Evolutionary conservation across 2,329 filamentous ascomycete species (phyloP).

Genomic region (Cladophialophora bantiana): DNA sequence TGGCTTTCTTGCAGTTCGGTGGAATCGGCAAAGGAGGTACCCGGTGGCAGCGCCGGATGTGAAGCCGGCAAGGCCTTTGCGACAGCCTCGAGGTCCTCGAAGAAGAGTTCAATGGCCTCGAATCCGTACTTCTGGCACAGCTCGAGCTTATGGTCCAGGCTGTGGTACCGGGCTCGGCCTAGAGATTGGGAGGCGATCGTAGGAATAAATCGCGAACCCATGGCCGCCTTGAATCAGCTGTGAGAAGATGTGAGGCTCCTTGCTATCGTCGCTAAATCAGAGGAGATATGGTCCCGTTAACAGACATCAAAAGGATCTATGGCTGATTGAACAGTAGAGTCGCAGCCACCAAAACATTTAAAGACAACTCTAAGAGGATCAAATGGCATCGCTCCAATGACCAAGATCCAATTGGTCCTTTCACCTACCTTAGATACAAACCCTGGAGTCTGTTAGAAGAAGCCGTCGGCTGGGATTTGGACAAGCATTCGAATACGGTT

Average conservation of each 20-base stretch:
- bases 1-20: constrained; percentile 31
- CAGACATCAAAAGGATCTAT: background rate
- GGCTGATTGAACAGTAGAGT: background rate
- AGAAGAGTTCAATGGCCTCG: constrained; percentile 76
- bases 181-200: constrained; percentile 80
- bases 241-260: background rate
- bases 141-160: constrained; percentile 70
- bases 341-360: background rate
- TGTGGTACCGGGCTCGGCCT: constrained; percentile 74
- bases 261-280: background rate
- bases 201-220: constrained; percentile 47
- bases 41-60: constrained; percentile 13
- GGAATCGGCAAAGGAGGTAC: constrained; percentile 28
- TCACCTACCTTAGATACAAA: background rate
- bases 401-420: background rate
- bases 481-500: background rate
- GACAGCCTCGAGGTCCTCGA: constrained; percentile 74
- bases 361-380: background rate
- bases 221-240: background rate
- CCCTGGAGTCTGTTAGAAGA: too few species aligned
- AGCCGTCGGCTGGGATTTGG: too few species aligned
- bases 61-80: constrained; percentile 47
- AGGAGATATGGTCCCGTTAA: background rate
- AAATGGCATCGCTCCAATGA: background rate
- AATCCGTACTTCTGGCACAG: constrained; percentile 71